These are phyloP conservation scores for Boletellus sp. DNA, from an alignment of 768 basidiomycete genomes.

Conservation along the genomic window DNA sequence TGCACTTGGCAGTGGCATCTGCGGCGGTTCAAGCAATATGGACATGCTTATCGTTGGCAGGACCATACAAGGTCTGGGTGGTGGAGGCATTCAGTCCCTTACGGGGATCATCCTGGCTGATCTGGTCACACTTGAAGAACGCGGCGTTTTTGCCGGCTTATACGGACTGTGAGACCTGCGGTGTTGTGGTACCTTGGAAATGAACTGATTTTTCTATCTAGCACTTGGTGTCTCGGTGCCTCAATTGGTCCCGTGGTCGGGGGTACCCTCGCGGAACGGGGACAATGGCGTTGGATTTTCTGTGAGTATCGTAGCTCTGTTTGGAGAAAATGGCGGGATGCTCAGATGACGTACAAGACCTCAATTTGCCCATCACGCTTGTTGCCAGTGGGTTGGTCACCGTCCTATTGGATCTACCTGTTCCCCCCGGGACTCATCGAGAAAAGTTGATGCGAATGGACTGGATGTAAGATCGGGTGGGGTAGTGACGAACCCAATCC, in stretches of 20 bases:
- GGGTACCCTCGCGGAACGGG: slow-evolving; percentile 32
- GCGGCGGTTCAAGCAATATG: slow-evolving; percentile 25
- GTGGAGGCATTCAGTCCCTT: slow-evolving; percentile 34
- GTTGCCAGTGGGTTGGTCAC: slow-evolving; percentile 22
- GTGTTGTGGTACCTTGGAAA: not conserved
- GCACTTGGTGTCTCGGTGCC: slow-evolving; percentile 34
- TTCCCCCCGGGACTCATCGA: slow-evolving; percentile 28
- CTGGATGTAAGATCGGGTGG: slow-evolving; percentile 32
- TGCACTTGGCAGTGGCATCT: slow-evolving; percentile 35
- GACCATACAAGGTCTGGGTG: slow-evolving; percentile 34
- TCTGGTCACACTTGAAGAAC: slow-evolving; percentile 40
- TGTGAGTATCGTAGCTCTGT: slow-evolving; percentile 23
- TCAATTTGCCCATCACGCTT: slow-evolving; percentile 37
- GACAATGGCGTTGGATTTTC: slow-evolving; percentile 43
- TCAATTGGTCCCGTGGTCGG: slow-evolving; percentile 34
- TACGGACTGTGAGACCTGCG: slow-evolving; percentile 11
- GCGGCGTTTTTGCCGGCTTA: slow-evolving; percentile 36
- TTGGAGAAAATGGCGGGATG: not conserved
- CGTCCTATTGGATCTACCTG: slow-evolving; percentile 32
- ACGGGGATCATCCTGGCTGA: slow-evolving; percentile 41
- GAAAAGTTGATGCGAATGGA: slow-evolving; percentile 37
- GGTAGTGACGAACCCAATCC: not conserved
- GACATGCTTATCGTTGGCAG: slow-evolving; percentile 22
- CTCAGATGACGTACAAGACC: slow-evolving; percentile 24
- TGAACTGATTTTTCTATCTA: not conserved